Conservation (phyloP, 1,284 basidiomycete species). For the Ceratobasidium sp. region DNA sequence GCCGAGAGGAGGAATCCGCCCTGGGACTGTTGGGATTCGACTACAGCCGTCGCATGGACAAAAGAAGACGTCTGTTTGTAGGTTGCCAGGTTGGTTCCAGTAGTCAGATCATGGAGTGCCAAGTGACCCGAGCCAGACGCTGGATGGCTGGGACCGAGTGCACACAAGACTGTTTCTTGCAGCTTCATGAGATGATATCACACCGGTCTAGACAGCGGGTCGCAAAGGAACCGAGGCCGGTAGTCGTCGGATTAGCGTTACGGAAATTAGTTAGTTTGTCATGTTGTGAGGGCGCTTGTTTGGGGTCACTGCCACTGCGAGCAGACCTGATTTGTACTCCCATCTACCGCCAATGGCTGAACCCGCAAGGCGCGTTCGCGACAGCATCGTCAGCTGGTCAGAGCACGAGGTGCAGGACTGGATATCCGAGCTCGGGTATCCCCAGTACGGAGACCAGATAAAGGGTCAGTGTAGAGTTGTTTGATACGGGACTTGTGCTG, state of each 20-base stretch:
- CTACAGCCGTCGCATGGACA: constrained; percentile 63
- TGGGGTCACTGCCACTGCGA: constrained; percentile 14
- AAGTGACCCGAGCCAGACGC: constrained; percentile 65
- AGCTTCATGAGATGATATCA: constrained; percentile 66
- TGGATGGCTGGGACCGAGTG: constrained; percentile 59
- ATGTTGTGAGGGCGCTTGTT: constrained; percentile 26
- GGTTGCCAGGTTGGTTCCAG: constrained; percentile 68
- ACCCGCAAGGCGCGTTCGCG: constrained; percentile 11
- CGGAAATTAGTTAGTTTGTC: constrained; percentile 18
- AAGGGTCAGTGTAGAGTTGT: constrained; percentile 49
- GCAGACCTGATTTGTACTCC: constrained; percentile 10
- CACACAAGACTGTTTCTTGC: constrained; percentile 71
- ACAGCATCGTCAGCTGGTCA: constrained; percentile 72
- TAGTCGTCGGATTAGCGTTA: neutral
- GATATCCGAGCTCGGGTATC: constrained; percentile 75
- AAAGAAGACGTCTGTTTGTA: constrained; percentile 77
- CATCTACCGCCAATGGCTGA: constrained; percentile 23
- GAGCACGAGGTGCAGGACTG: constrained; percentile 80
- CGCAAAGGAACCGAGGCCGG: neutral
- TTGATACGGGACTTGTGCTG: constrained; percentile 28
- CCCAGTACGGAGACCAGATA: constrained; percentile 73
- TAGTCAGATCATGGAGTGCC: constrained; percentile 74
- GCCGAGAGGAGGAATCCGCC: constrained; percentile 79
- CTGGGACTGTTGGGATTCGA: constrained; percentile 68
- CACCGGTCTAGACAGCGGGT: neutral